Evolutionary conservation across 352 stramenopile genomes (phyloP).

Genomic region (Globisporangium splendens): DNA sequence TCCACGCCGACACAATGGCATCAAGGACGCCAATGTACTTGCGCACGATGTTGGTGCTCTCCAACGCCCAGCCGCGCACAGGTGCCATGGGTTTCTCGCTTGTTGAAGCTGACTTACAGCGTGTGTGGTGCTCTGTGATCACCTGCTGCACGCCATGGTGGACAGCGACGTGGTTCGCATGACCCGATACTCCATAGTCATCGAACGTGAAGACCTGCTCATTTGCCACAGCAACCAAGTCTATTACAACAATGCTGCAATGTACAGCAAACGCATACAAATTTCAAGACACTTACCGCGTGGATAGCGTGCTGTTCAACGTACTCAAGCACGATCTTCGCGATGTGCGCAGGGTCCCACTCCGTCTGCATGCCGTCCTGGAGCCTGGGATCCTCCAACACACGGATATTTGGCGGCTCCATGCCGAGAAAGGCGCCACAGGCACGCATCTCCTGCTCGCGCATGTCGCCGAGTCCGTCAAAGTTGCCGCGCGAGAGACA

Average conservation of each 20-base stretch:
- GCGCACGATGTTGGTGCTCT: constrained; percentile 72
- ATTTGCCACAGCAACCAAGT: not conserved
- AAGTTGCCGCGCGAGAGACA: constrained; percentile 92
- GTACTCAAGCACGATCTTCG: constrained; percentile 47
- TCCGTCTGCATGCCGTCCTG: constrained; percentile 83
- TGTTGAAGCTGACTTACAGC: constrained; percentile 18
- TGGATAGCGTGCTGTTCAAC: constrained; percentile 56
- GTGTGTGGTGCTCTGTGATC: constrained; percentile 37
- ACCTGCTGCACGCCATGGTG: constrained; percentile 55
- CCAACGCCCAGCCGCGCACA: constrained; percentile 56
- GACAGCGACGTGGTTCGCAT: constrained; percentile 91
- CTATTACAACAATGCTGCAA: not conserved
- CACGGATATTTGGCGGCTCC: constrained; percentile 34
- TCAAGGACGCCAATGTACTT: constrained; percentile 90
- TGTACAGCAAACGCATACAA: not conserved
- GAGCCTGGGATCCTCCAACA: constrained; percentile 77
- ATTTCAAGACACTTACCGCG: constrained; percentile 32
- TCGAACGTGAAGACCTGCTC: constrained; percentile 93
- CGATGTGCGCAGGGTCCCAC: constrained; percentile 73
- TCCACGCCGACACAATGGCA: constrained; percentile 44
- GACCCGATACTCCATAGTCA: constrained; percentile 88
- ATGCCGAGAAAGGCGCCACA: constrained; percentile 59
- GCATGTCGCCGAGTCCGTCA: constrained; percentile 83
- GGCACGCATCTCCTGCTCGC: constrained; percentile 78
- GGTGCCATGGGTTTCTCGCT: constrained; percentile 9